Base-by-base conservation (phyloP, 2,329 filamentous ascomycete species). In the Dactylellina leptospora region DNA sequence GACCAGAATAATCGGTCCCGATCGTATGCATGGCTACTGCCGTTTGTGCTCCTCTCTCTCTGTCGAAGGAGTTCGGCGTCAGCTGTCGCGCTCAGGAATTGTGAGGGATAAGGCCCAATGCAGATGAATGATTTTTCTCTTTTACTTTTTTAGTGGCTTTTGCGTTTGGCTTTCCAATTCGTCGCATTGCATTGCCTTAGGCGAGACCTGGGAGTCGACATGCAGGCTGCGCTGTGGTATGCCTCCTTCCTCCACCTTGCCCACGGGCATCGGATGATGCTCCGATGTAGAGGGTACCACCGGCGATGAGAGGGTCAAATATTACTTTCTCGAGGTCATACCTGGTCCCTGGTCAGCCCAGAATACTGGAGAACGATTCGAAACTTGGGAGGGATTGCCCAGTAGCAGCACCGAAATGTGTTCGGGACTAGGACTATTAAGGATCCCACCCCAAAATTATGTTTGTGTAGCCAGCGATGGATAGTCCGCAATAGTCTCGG, bases 211-310 rank as follows among this genome's bases (percentile, higher is more conserved):
- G 66, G 66, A 62, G 56, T 60, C 48, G 56, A 48, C 51, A 58
- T 62, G 58, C 56, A 71, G 58, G 66, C 59, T 44, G 59, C 66
- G 56, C 50, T 70, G 56, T 61, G 64, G 64, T 61, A 58, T 70
- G 55, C 48, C 63, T 61, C 64, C 45, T 66, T 55, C 51, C 54
- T 50, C 55, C 58, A 53, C 64, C 56, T 61, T 62, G 56, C 56
- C 58, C 66, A 71, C 66, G 66, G 66, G 66, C 58, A 71, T 71
- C 66, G 66, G 66, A 71, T 71, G 66, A 71, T 71, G 66, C 58
- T 71, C 66, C 66, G 66, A 71, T 71, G 58, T 71, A 50, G 66
- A 71, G 55, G 64, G 40, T 61, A 51, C 48, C 44, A 61, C 64
- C 64, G 50, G 56, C 56, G 58, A 71, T 63, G 56, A 42, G 48